phyloP scores from a whole-genome alignment of 495 filamentous ascomycete species.

The Cladorrhinum samala region DNA sequence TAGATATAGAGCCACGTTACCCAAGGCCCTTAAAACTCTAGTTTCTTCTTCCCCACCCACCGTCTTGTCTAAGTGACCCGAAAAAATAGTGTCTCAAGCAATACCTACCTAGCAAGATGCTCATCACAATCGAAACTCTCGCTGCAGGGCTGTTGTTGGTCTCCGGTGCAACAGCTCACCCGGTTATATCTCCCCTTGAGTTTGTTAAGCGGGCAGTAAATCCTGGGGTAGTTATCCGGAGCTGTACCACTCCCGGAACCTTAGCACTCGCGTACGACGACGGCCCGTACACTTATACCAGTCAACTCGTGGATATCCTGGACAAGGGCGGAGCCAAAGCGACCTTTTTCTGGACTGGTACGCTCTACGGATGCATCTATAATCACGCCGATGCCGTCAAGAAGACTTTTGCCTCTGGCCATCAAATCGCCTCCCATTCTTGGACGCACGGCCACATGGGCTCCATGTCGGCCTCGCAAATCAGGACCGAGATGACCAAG shows the following conservation, averaged over 20 bases:
- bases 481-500: conserved; percentile 44
- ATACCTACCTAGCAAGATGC: no score
- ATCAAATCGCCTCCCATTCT: conserved; percentile 48
- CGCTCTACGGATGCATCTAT: conserved; percentile 53
- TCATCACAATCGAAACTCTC: conserved; percentile 22
- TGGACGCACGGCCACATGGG: conserved; percentile 45
- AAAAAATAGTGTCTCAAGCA: no score
- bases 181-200: conserved; percentile 30
- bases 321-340: conserved; percentile 54
- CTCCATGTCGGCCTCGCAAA: conserved; percentile 31
- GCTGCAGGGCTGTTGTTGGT: conserved; percentile 26
- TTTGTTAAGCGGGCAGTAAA: conserved; percentile 32
- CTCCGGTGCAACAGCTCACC: conserved; percentile 21
- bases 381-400: conserved; percentile 41
- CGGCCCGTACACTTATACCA: conserved; percentile 64
- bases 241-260: conserved; percentile 37
- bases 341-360: conserved; percentile 53
- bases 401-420: conserved; percentile 42
- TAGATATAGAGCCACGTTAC: no score
- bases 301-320: conserved; percentile 59
- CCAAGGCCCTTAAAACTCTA: no score
- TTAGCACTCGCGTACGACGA: conserved; percentile 63
- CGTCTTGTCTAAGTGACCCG: no score
- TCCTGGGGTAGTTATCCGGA: conserved; percentile 35
- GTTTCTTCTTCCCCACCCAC: no score